Evolutionary conservation across 2,329 filamentous ascomycete genomes (phyloP), one percentile per base, ranked within the genome.

Genomic region (Curvularia sp.): DNA sequence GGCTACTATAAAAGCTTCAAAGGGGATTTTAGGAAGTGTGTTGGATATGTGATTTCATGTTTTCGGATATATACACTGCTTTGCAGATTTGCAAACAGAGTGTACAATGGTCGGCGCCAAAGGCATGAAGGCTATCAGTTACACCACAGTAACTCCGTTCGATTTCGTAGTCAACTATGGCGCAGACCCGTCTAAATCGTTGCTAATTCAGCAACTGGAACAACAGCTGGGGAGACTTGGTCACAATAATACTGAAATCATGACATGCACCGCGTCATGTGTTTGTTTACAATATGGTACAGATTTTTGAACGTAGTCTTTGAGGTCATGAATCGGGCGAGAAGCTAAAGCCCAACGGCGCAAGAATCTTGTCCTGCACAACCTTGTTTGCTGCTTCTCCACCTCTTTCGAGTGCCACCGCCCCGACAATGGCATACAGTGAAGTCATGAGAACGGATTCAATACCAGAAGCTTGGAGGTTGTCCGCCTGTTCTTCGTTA

Each of bases 341-440:
- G 43, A 74, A 75, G 44, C 62, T 67, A 56, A 76, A 75, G 58
- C 75, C 74, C 1, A 78, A 62, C 4, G 81, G 82, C 49, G 73
- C 81, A 70, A 97, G 78, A 76, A 97, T 89, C 77, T 88, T 88
- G 67, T 97, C 90, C 73, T 88, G 86, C 47, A 91, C 88, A 53
- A 96, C 79, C 75, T 86, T 84, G 64, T 88, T 89, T 57, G 94
- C 93, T 55, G 90, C 85, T 44, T 89, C 88, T 38, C 89, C 90
- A 47, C 95, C 95, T 67, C 90, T 88, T 77, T 97, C 92, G 71
- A 99, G 81, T n/a, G 92, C 89, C 53, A 99, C 79, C 10, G 95
- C 95, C 22, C 95, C 95, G 44, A 98, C 81, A 55, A 99, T 89
- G 46, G 93, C 92, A 75, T 93, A 92, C 55, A 99, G 71, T 3